Evolutionary conservation across 495 filamentous ascomycete genomes (phyloP), one percentile per base, ranked within the genome.

Genomic region (Aspergillus homomorphus): DNA sequence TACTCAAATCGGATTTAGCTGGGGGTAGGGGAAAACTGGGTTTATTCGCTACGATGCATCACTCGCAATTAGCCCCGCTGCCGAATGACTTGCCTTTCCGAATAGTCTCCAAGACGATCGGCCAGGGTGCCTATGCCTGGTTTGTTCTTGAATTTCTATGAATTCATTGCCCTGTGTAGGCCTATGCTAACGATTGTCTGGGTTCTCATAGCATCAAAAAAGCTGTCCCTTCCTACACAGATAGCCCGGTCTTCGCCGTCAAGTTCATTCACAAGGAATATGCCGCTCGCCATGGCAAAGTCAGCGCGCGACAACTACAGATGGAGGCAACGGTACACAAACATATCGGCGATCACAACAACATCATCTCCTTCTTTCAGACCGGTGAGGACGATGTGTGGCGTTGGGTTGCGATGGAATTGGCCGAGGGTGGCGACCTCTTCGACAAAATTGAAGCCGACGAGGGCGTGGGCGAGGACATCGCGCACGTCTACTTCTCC

Each of bases 361-460:
- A 98, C 71, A 87, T 99, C 53, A 96, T 99, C 62, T 85, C 89
- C 64, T 97, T 90, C 80, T 92, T 92, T 63, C 84, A 86, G 30
- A 87, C 84, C 3, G 94, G 90, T 52, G 91, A 97, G 69, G 92
- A 99, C 67, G 69, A 77, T 2, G 74, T 86, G n/a, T 99, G 95
- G 95, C 81, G 86, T 63, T 99, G 93, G 93, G 96, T 99, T 66
- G 92, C 91, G 15, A 97, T 99, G 92, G 94, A 99, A 70, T 86
- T 90, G 64, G 94, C 94, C 45, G 90, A 93, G 60, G 94, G 94
- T 44, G 94, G 94, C 15, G 94, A 99, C 70, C 82, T 99, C 14
- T 99, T 99, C 76, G 94, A 98, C 82, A 98, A 98, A 77, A 97
- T 98, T 67, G 94, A 98, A 71, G 91, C 94, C 3, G 94, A 98